Base-by-base conservation (phyloP, 345 rosid species). In the Ricinus communis region DNA sequence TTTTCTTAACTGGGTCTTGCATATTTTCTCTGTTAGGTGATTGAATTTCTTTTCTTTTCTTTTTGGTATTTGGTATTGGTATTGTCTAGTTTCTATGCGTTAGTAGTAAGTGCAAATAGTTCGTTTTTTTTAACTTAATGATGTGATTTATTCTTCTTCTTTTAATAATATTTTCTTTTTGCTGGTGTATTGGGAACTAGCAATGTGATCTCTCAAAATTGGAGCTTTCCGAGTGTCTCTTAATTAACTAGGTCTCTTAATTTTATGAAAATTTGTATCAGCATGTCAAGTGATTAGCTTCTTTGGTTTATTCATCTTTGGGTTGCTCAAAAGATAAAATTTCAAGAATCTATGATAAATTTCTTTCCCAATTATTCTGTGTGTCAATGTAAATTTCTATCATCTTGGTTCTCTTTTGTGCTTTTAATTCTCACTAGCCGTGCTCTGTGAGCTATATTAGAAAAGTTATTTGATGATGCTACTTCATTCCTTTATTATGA, bases 1-100 rank as follows among this genome's bases (percentile, higher is more conserved):
- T 2, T 66, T 73, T 69, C 79, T 82, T 66, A 68, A 24, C 74
- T 79, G 80, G 79, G 71, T 66, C 59, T 58, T 79, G 50, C 41
- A 72, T 72, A 4, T 25, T 65, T 70, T 77, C 50, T 10, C 40
- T 33, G 66, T 58, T 46, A 58, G 67, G 31, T 18, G 69, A 18
- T 61, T 49, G 19, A 59, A 63, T 71, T 50, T 49, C 19, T 2
- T 59, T 56, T 33, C 27, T 62, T 36, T 74, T 24, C 38, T 51
- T 62, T 31, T 49, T 9, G 53, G 52, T 63, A 16, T 38, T n/a
- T n/a, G n/a, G n/a, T n/a, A n/a, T n/a, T n/a, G n/a, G n/a, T n/a
- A n/a, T n/a, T n/a, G n/a, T n/a, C 6, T 33, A 33, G 2, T 6
- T 6, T 33, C 6, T 33, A 2, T 33, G 38, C 4, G 38, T 33